A percentile compares a stretch with the other conserved stretches of the same genome.
phyloP scores from a whole-genome alignment of 2,329 filamentous ascomycete genomes.

The Bimuria novae-zelandiae region DNA sequence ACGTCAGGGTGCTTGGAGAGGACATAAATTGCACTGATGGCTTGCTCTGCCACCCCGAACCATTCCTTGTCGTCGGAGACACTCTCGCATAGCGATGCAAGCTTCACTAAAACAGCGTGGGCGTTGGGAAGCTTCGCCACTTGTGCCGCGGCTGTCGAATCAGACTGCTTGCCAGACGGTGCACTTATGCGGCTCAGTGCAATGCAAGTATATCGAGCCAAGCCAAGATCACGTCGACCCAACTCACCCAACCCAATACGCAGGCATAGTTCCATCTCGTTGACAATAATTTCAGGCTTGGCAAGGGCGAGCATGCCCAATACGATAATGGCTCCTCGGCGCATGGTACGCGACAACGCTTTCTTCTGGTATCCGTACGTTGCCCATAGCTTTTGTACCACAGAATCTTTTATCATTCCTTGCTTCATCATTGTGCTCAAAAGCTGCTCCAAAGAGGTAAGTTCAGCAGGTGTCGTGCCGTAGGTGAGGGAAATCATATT shows the following conservation, averaged over 20 bases:
- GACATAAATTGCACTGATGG: slow-evolving; percentile 92
- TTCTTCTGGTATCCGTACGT: slow-evolving; percentile 89
- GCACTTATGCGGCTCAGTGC: slow-evolving; percentile 90
- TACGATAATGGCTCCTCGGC: slow-evolving; percentile 92
- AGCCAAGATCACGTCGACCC: slow-evolving; percentile 79
- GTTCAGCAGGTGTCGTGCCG: slow-evolving; percentile 88
- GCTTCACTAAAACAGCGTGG: slow-evolving; percentile 79
- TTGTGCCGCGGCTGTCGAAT: slow-evolving; percentile 56
- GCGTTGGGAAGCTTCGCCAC: slow-evolving; percentile 85
- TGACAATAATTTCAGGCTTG: slow-evolving; percentile 88
- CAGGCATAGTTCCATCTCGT: slow-evolving; percentile 93
- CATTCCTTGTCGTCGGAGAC: slow-evolving; percentile 91
- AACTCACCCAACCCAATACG: slow-evolving; percentile 82
- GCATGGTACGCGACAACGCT: slow-evolving; percentile 88
- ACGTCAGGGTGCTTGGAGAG: slow-evolving; percentile 93
- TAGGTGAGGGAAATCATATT: slow-evolving; percentile 99
- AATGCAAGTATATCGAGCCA: slow-evolving; percentile 95
- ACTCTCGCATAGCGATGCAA: slow-evolving; percentile 85
- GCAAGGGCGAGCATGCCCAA: slow-evolving; percentile 95
- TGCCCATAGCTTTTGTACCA: slow-evolving; percentile 93
- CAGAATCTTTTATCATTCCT: slow-evolving; percentile 80
- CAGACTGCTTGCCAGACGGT: slow-evolving; percentile 66
- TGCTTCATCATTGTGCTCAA: slow-evolving; percentile 97
- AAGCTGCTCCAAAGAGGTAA: slow-evolving; percentile 93
- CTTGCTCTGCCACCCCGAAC: slow-evolving; percentile 91